Percentiles rank a stretch among this genome's conserved stretches.
Evolutionary conservation across 2,329 filamentous ascomycete species (phyloP).

Genomic region (Aspergillus intermedius): DNA sequence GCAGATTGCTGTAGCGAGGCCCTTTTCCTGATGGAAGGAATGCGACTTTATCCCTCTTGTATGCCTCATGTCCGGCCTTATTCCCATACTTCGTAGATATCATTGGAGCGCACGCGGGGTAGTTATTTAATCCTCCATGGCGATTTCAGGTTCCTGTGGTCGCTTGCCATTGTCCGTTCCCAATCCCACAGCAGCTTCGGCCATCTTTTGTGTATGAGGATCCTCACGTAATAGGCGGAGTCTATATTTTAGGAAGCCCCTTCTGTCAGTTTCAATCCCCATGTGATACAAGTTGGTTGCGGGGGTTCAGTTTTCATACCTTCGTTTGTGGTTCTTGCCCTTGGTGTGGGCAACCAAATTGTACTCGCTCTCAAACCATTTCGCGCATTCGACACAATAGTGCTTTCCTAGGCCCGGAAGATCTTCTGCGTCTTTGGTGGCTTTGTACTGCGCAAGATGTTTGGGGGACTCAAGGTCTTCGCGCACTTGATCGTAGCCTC

Average conservation of each 20-base stretch:
- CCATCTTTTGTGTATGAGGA: constrained; percentile 78
- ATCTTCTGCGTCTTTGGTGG: constrained; percentile 74
- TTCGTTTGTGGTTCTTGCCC: constrained; percentile 90
- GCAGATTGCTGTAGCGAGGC: not conserved
- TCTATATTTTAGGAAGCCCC: constrained; percentile 40
- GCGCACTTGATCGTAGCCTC: constrained; percentile 89
- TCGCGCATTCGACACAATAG: constrained; percentile 90
- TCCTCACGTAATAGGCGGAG: constrained; percentile 75
- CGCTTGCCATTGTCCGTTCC: constrained; percentile 59
- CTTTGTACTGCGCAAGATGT: constrained; percentile 73
- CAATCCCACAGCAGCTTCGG: constrained; percentile 71
- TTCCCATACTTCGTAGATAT: not conserved
- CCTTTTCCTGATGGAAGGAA: not conserved
- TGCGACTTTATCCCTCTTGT: not conserved
- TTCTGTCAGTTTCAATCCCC: constrained; percentile 5
- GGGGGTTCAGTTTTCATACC: constrained; percentile 43
- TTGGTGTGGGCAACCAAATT: constrained; percentile 70
- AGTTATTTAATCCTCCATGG: constrained; percentile 35
- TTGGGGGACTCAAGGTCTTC: constrained; percentile 70
- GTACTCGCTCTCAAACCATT: constrained; percentile 84
- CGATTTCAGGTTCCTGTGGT: constrained; percentile 30
- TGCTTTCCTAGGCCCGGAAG: constrained; percentile 76
- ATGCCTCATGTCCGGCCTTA: not conserved
- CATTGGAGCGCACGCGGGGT: not conserved
- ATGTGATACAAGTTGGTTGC: not conserved